These are phyloP conservation scores for Coemansia sp. DNA, from an alignment of 192 early-diverging fungal species.

Conservation along the genomic window DNA sequence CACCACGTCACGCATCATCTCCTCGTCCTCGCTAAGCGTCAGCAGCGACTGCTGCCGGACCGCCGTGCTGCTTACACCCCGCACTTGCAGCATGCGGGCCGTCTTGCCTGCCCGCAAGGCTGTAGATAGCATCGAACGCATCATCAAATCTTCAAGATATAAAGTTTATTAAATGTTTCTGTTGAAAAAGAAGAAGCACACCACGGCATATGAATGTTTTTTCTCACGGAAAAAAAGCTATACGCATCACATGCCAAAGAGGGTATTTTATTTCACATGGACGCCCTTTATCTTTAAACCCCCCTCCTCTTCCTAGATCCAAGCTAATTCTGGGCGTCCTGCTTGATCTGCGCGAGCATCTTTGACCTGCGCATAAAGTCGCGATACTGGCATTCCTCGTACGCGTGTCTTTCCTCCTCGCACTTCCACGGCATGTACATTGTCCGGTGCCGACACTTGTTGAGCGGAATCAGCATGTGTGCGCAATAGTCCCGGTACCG, in stretches of 20 bases:
- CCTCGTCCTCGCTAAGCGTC: slow-evolving; percentile 85
- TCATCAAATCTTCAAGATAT: too few species aligned
- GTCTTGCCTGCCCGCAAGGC: background rate
- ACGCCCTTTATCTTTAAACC: too few species aligned
- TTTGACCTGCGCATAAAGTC: slow-evolving; percentile 61
- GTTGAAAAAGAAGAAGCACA: too few species aligned
- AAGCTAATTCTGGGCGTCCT: slow-evolving; percentile 5
- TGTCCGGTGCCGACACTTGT: slow-evolving; percentile 85
- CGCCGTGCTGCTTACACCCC: slow-evolving; percentile 5
- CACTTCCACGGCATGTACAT: slow-evolving; percentile 94
- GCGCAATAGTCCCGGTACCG: slow-evolving; percentile 94
- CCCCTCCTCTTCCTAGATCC: background rate
- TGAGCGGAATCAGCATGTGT: slow-evolving; percentile 82
- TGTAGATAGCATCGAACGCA: slow-evolving; percentile 6
- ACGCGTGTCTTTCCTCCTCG: slow-evolving; percentile 80
- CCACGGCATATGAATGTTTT: background rate
- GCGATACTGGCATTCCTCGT: slow-evolving; percentile 95
- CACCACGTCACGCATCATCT: slow-evolving; percentile 72
- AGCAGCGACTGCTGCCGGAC: slow-evolving; percentile 59
- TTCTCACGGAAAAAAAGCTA: too few species aligned
- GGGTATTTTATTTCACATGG: too few species aligned
- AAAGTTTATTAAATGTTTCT: background rate
- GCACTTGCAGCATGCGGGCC: background rate
- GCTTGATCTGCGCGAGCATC: slow-evolving; percentile 46
- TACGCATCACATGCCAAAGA: too few species aligned